Evolutionary conservation across 2,329 filamentous ascomycete species (phyloP), one percentile per base, ranked within the genome.

Genomic region (Calonectria hongkongensis): DNA sequence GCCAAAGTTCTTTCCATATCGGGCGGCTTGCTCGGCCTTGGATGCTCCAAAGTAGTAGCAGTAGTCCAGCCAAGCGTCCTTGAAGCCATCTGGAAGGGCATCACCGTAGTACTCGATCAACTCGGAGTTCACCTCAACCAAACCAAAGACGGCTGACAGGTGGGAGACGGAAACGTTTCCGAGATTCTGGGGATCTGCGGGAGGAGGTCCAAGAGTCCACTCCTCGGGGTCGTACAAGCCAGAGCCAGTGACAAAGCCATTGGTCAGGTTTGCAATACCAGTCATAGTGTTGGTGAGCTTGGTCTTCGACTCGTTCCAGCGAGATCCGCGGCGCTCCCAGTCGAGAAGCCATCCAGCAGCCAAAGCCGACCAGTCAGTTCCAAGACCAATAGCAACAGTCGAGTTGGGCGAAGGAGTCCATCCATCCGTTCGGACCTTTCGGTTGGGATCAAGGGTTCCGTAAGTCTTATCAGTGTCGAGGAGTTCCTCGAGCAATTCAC

Each of bases 301-400:
- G 2, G 81, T 76, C 33, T 83, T 84, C 1, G 89, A 86, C 75
- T 90, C 87, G 66, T 89, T 81, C 87, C 88, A 90, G 2, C 87
- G 83, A 0, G 87, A 82, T 0, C 89, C 88, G 2, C 87, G 87
- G 0, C 90, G 86, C 77, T 92, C 90, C 88, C 89, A 92, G 70
- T 90, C 91, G 2, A 91, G 85, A 0, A 92, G 84, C 88, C 90
- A 92, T 0, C 86, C 87, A 3, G 87, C 87, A 0, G 90, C 90
- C 2, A 92, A 82, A 0, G 88, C 88, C 0, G 87, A 86, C 88
- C 89, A 92, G 75, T 92, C 91, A 0, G 90, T 91, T 2, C 90
- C 90, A 3, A 92, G 84, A 43, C 88, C 86, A 10, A 91, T 86
- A 48, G 88, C 86, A 0, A 89, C 81, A 0, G 84, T 18, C 76